Evolutionary conservation across 257 asterid species (phyloP), one percentile per base, ranked within the genome.

Genomic region (Salvia miltiorrhiza): DNA sequence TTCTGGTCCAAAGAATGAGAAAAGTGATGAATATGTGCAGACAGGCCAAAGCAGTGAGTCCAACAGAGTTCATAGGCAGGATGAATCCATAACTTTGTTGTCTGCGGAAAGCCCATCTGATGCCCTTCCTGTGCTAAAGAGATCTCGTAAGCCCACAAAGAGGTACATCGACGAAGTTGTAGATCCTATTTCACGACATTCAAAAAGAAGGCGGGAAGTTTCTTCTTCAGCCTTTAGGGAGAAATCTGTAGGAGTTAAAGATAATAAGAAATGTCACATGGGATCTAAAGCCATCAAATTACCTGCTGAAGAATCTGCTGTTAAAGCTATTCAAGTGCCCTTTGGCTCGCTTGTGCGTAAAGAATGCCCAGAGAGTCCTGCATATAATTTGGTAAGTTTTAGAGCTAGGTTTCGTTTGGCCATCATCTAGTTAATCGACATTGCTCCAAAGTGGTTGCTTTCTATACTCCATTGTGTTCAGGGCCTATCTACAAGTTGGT

Each of bases 261-360:
- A 72, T 73, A 77, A 72, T 30, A 89, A 90, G 84, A 85, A 79
- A 50, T 65, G 83, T 53, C 77, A 65, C 23, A 37, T 66, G 58
- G 85, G 78, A 65, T 48, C 89, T 69, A 77, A 40, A 74, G 83
- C 73, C 40, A 56, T 75, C 57, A 80, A 24, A 69, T 77, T 73
- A 47, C 78, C 82, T 39, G 69, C 73, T 9, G 96, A 87, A 65
- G 99, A 87, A 69, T 44, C 86, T 13, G 53, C 87, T 73, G 88
- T 76, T 23, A 77, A 55, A 67, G 97, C 96, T 73, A 93, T 93
- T 77, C 97, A 93, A 84, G 99, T 93, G 73, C 99, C 99, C 9
- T 93, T 93, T 68, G 99, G 83, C 62, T 85, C 96, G 61, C 69
- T 88, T 39, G 82, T 76, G 63, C 83, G 73, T 20, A 76, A 83